Evolutionary conservation across 768 basidiomycete species (phyloP).

Genomic region (Collybiopsis confluens): DNA sequence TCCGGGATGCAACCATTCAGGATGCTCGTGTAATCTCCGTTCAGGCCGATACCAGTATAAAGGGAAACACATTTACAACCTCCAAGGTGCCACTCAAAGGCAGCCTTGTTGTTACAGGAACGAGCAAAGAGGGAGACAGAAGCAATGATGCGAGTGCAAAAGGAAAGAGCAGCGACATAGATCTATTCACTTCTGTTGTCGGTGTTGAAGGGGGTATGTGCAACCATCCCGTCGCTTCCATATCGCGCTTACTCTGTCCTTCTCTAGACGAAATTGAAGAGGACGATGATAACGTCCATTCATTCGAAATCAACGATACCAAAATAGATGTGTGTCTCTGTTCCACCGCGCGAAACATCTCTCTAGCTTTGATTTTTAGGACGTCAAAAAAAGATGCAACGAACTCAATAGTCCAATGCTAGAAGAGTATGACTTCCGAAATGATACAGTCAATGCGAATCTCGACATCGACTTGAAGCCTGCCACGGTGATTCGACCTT

Average conservation of each 20-base stretch:
- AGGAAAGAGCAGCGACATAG: slow-evolving; percentile 51
- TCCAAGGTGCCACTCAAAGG: slow-evolving; percentile 81
- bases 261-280: slow-evolving; percentile 89
- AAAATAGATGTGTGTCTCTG: slow-evolving; percentile 76
- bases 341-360: background rate
- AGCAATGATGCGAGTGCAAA: slow-evolving; percentile 47
- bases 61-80: slow-evolving; percentile 71
- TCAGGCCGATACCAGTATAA: slow-evolving; percentile 70
- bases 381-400: slow-evolving; percentile 94
- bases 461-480: slow-evolving; percentile 98
- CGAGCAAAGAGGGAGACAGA: slow-evolving; percentile 67
- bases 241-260: background rate
- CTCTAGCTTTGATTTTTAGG: slow-evolving; percentile 37
- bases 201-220: slow-evolving; percentile 82
- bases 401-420: slow-evolving; percentile 97
- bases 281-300: slow-evolving; percentile 95
- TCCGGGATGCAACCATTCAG: slow-evolving; percentile 83
- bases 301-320: slow-evolving; percentile 91
- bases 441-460: slow-evolving; percentile 94
- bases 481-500: slow-evolving; percentile 93
- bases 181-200: slow-evolving; percentile 93
- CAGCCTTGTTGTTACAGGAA: slow-evolving; percentile 84
- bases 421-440: slow-evolving; percentile 98
- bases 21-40: slow-evolving; percentile 76
- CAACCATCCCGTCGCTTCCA: background rate